A percentile compares a stretch with the other conserved stretches of the same genome.
Conservation (phyloP, 1,284 basidiomycete species). For the Entoloma clypeatum region DNA sequence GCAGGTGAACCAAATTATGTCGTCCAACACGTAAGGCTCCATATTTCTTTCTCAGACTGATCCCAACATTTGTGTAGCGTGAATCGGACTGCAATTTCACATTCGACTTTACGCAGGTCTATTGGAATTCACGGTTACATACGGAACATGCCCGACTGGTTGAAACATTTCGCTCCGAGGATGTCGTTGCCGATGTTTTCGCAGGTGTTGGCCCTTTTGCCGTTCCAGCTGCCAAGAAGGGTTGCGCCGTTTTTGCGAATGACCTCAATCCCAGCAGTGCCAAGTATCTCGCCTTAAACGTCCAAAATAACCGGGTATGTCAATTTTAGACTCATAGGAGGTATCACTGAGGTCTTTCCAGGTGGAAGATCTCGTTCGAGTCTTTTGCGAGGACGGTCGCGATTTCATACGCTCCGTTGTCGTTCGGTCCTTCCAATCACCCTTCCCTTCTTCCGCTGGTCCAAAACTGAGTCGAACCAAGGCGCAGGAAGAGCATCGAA, state of each 20-base stretch:
- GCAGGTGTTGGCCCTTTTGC: slow-evolving; percentile 98
- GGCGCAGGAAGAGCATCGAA: slow-evolving; percentile 35
- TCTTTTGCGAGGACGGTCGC: slow-evolving; percentile 80
- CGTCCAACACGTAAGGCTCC: slow-evolving; percentile 72
- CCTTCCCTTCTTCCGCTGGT: slow-evolving; percentile 56
- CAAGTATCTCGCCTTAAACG: slow-evolving; percentile 77
- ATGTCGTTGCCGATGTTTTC: slow-evolving; percentile 90
- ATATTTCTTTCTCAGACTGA: slow-evolving; percentile 5
- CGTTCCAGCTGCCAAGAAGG: slow-evolving; percentile 88
- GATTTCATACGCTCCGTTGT: slow-evolving; percentile 72
- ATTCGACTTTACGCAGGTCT: slow-evolving; percentile 94
- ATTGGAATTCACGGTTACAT: slow-evolving; percentile 96
- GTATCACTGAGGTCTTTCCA: slow-evolving; percentile 29
- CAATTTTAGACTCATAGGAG: not conserved
- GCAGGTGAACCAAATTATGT: slow-evolving; percentile 86
- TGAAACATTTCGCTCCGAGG: slow-evolving; percentile 58
- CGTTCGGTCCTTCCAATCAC: slow-evolving; percentile 51
- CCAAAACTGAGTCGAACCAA: slow-evolving; percentile 47
- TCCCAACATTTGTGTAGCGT: slow-evolving; percentile 41
- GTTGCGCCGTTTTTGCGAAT: slow-evolving; percentile 86
- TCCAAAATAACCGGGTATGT: slow-evolving; percentile 68
- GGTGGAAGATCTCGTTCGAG: slow-evolving; percentile 67
- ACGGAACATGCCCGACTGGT: slow-evolving; percentile 90
- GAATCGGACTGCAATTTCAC: slow-evolving; percentile 85
- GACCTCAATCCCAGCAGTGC: slow-evolving; percentile 91